These are phyloP conservation scores for Nothophoma quercina DNA, from an alignment of 2,329 filamentous ascomycete species.

Conservation along the genomic window DNA sequence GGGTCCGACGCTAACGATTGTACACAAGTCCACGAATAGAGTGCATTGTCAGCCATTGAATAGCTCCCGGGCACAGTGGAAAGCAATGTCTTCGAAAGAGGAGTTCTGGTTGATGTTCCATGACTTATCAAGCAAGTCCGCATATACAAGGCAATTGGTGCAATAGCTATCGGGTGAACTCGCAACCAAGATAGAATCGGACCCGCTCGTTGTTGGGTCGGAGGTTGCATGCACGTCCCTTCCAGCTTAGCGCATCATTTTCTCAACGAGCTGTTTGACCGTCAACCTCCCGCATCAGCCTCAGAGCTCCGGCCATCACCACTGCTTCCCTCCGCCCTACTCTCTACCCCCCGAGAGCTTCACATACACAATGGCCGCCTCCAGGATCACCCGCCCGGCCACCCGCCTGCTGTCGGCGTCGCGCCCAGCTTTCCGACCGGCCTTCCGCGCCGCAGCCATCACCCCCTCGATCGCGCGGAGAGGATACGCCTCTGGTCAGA, in stretches of 20 bases:
- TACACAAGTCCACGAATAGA: neutral
- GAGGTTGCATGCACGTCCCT: too few relatives aligned
- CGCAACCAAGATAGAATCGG: conserved; percentile 7
- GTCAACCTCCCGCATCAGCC: conserved; percentile 15
- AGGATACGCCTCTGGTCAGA: conserved; percentile 70
- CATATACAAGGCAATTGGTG: neutral
- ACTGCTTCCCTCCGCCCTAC: conserved; percentile 33
- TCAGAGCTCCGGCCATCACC: conserved; percentile 32
- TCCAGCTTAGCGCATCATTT: too few relatives aligned
- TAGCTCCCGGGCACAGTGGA: too few relatives aligned
- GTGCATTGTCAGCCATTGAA: too few relatives aligned
- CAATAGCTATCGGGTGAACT: conserved; percentile 14
- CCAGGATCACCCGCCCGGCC: conserved; percentile 70
- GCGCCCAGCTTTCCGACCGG: conserved; percentile 60
- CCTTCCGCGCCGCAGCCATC: conserved; percentile 58
- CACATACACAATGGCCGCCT: conserved; percentile 60
- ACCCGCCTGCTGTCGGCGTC: conserved; percentile 67
- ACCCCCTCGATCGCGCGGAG: conserved; percentile 59
- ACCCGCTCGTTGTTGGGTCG: conserved; percentile 6
- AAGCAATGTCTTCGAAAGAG: too few relatives aligned
- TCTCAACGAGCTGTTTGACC: conserved; percentile 5
- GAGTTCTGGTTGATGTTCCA: too few relatives aligned
- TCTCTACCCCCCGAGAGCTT: conserved; percentile 27
- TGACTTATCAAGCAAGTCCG: too few relatives aligned
- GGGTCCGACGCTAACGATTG: conserved; percentile 7